Evolutionary conservation across 2,329 filamentous ascomycete species (phyloP).

Genomic region (Emergomyces pasteurianus): DNA sequence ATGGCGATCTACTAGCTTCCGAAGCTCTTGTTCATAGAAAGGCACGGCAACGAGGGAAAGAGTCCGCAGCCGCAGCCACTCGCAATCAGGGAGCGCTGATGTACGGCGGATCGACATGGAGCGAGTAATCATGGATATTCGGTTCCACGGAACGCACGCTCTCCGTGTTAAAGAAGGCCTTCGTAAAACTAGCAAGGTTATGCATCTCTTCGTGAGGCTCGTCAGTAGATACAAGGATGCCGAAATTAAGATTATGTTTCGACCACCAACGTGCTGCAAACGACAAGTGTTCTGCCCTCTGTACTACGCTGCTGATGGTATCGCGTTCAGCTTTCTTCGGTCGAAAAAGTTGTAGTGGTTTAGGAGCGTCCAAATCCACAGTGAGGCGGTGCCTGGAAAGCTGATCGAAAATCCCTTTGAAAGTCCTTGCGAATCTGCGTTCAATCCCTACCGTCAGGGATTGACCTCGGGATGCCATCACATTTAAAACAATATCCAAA

Average conservation of each 20-base stretch:
- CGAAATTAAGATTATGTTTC: background rate
- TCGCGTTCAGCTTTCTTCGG: background rate
- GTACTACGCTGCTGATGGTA: background rate
- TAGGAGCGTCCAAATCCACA: background rate
- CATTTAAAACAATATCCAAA: background rate
- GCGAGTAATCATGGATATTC: background rate
- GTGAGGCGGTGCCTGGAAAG: background rate
- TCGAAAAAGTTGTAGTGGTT: background rate
- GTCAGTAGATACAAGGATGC: background rate
- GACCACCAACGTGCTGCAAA: background rate
- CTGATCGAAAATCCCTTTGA: background rate
- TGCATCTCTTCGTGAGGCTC: background rate
- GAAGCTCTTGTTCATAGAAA: background rate
- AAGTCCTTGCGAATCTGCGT: background rate
- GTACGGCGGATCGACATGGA: background rate
- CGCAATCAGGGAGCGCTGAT: background rate
- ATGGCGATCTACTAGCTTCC: background rate
- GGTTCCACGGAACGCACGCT: background rate
- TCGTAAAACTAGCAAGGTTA: background rate
- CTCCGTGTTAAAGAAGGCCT: background rate
- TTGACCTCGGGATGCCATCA: background rate
- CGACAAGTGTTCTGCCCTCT: background rate
- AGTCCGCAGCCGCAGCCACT: background rate
- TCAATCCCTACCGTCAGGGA: background rate
- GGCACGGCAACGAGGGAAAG: background rate